Evolutionary conservation across 225 moss, liverwort and hornwort species (phyloP), one percentile per base, ranked within the genome.

Genomic region (Asterella californica): DNA sequence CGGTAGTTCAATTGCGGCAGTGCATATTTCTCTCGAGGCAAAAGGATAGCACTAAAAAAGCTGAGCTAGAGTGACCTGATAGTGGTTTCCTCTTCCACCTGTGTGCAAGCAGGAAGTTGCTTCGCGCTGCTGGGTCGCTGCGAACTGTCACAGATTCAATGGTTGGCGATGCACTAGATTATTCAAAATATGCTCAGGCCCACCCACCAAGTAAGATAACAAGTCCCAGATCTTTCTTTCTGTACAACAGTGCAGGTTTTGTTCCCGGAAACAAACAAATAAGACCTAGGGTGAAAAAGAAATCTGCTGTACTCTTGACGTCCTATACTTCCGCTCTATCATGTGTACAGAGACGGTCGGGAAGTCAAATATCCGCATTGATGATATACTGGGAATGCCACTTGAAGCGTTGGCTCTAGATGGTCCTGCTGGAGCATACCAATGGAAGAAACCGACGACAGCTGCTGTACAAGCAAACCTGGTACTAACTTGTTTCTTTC

Each of bases 311-410:
- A 74, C 9, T 67, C 4, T 42, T 69, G 68, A 69, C 17, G 15
- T 74, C 54, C 5, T 17, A 76, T 22, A 76, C 32, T 19, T 24
- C 8, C 17, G 46, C n/a, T 71, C 9, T 53, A 53, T 74, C 10
- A 61, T 29, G 42, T 76, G 76, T 61, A 37, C 76, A 78, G 78
- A 64, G 47, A 83, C 83, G 8, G 49, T 84, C 59, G 79, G 81
- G 70, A 81, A 81, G 53, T 82, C 89, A 17, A 89, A 78, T 72
- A 84, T 89, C 68, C 81, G 83, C 63, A 80, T 89, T 53, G 86
- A 87, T 83, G 91, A 91, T 75, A 88, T 91, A 79, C 25, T 91
- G 34, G 89, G 76, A 27, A 87, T 91, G 78, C 91, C 89, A 70
- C 69, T 84, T 10, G 91, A 91, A 19, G 79, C 80, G 24, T 77